Evolutionary conservation across 1,284 basidiomycete species (phyloP).

Genomic region (Leccinum laetum): DNA sequence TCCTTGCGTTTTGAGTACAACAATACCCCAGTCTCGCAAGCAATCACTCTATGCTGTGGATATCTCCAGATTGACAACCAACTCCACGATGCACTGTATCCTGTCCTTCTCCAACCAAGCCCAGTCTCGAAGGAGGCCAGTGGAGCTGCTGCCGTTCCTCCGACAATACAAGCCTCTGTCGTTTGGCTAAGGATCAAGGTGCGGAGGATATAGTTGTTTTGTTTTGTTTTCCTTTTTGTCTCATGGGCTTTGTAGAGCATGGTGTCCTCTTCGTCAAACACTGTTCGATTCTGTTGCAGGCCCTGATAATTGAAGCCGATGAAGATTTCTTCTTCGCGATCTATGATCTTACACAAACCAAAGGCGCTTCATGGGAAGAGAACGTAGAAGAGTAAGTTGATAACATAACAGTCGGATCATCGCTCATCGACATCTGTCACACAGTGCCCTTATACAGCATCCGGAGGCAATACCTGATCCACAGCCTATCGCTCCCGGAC

Average conservation of each 20-base stretch:
- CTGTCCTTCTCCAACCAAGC: constrained; percentile 95
- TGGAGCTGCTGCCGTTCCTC: constrained; percentile 75
- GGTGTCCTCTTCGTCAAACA: constrained; percentile 98
- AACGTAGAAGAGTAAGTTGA: constrained; percentile 69
- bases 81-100: constrained; percentile 94
- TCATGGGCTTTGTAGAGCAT: constrained; percentile 59
- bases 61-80: constrained; percentile 98
- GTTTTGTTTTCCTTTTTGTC: not conserved
- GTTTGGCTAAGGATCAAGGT: constrained; percentile 94
- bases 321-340: constrained; percentile 96
- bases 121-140: constrained; percentile 85
- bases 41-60: constrained; percentile 83
- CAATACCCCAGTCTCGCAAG: constrained; percentile 81
- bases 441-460: constrained; percentile 77
- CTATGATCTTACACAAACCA: constrained; percentile 90
- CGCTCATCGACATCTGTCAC: constrained; percentile 9
- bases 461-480: constrained; percentile 84
- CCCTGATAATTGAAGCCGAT: constrained; percentile 94
- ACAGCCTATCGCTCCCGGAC: constrained; percentile 57
- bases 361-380: constrained; percentile 88
- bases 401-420: not conserved
- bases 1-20: constrained; percentile 86
- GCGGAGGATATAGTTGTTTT: constrained; percentile 16
- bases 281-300: constrained; percentile 92
- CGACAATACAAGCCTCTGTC: constrained; percentile 88